phyloP scores from a whole-genome alignment of 2,329 filamentous ascomycete species.

The Kalmusia sp. region DNA sequence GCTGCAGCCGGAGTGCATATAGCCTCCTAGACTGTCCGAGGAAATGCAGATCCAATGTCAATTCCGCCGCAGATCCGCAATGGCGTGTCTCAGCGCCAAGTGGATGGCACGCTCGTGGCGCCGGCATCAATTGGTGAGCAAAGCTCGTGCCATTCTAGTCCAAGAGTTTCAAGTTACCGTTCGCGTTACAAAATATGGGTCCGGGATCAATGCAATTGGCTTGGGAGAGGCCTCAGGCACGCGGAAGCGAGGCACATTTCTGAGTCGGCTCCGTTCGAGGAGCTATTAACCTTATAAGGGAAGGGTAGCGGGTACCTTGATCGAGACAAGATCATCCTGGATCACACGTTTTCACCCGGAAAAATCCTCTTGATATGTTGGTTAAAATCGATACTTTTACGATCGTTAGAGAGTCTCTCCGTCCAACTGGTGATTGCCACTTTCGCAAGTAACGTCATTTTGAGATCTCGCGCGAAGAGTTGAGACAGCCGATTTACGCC shows the following conservation, averaged over 20 bases:
- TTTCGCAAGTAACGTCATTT: neutral
- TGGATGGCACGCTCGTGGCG: neutral
- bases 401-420: too few species aligned
- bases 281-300: too few species aligned
- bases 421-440: too few species aligned
- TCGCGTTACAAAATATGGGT: neutral
- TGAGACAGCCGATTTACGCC: neutral
- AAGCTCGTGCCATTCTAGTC: neutral
- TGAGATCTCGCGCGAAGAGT: neutral
- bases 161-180: constrained; percentile 4
- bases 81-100: neutral
- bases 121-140: neutral
- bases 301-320: too few species aligned
- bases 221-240: neutral
- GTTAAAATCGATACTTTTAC: too few species aligned
- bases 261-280: neutral
- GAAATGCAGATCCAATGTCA: too few species aligned
- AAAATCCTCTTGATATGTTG: too few species aligned
- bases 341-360: too few species aligned
- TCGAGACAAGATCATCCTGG: too few species aligned
- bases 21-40: neutral
- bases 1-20: neutral
- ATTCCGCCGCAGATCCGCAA: neutral
- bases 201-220: neutral
- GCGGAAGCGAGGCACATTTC: neutral